phyloP scores from a whole-genome alignment of 129 eudicot genomes.

The Helianthus annuus region HanXRQr2.0-SUNRISE NC_035435.2:168793668-168794167 shows the following conservation, averaged over 20 bases:
- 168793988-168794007: not conserved
- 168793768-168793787: no score
- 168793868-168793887: no score
- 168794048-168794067: not conserved
- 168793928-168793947: not conserved
- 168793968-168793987: not conserved
- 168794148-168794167: conserved; percentile 58
- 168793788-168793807: no score
- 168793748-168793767: no score
- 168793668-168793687: no score
- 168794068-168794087: not conserved
- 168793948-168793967: not conserved
- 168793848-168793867: no score
- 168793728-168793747: no score
- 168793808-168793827: no score
- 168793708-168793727: no score
- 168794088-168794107: not conserved
- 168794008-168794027: conserved; percentile 8
- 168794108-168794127: not conserved
- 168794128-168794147: conserved; percentile 48
- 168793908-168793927: not conserved
- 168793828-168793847: no score
- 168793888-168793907: not conserved
- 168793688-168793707: no score
- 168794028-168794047: not conserved